Evolutionary conservation across 495 filamentous ascomycete genomes (phyloP), one percentile per base, ranked within the genome.

Genomic region (Thermochaetoides thermophila): DNA sequence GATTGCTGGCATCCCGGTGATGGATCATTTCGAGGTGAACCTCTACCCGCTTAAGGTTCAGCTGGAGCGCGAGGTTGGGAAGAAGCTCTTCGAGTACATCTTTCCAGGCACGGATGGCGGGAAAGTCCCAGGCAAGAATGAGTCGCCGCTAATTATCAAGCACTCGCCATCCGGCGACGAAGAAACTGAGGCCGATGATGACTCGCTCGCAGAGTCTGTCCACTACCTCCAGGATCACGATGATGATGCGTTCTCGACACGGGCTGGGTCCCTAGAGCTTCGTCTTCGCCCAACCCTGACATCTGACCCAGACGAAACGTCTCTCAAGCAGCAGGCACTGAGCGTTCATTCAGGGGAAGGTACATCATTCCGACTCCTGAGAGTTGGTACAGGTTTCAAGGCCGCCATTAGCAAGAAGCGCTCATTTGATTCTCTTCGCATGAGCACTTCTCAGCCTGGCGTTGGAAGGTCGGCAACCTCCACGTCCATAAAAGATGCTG

Each of bases 1-100:
- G 22, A 94, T 99, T 49, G 89, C 87, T 26, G 89, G 89, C 21
- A 96, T 99, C 44, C 85, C 89, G 1, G 86, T 99, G 28, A 76
- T 96, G 64, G 86, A 96, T 42, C 80, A 91, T 48, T 99, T 99
- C 43, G 89, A 99, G 53, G 80, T 99, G 31, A 81, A 85, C 39
- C 59, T 96, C 7, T 85, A 89, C 52, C 89, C 89, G 1, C 69
- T 99, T 44, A 92, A 82, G 50, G 73, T 99, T 18, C 91, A 99
- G 51, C 66, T 99, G 16, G 89, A 99, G 57, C 75, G 73, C 14
- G 87, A 96, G 45, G 73, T 96, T 33, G 89, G 86, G 7, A 85
- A 91, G 50, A 86, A 76, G 52, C 67, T 99, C 13, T 95, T 96
- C 46, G 87, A 96, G 55, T 99, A 99, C 58, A 82, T 96, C 39